phyloP scores from a whole-genome alignment of 2,329 filamentous ascomycete genomes.

The Myrmaecium sp. region DNA sequence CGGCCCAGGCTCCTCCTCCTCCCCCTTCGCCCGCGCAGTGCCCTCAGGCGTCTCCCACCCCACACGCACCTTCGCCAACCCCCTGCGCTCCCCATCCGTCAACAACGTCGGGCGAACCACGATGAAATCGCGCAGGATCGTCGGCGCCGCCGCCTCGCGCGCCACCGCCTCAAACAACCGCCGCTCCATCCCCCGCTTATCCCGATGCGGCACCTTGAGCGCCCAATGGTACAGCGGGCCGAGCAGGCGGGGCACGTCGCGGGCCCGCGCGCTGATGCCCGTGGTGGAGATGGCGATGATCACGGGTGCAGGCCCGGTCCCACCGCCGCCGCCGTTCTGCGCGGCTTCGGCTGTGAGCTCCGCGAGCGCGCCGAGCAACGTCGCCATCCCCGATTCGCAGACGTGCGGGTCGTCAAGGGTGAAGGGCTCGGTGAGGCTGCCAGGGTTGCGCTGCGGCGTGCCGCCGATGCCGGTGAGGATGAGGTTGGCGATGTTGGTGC shows the following conservation, averaged over 20 bases:
- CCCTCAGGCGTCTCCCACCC: conserved; percentile 15
- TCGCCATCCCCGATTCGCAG: conserved; percentile 15
- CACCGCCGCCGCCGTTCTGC: conserved; percentile 2
- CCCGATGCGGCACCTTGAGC: conserved; percentile 20
- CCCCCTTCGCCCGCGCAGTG: conserved; percentile 2
- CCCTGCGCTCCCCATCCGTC: conserved; percentile 13
- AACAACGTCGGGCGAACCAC: conserved; percentile 22
- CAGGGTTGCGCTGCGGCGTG: conserved; percentile 11
- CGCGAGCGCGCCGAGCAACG: conserved; percentile 15
- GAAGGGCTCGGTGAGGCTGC: conserved; percentile 11
- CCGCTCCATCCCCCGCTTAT: conserved; percentile 22
- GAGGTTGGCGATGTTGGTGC: conserved; percentile 19
- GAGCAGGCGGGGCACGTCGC: conserved; percentile 20
- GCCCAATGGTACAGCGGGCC: conserved; percentile 19
- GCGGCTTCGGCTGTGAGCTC: conserved; percentile 6
- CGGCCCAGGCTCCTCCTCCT: conserved; percentile 13
- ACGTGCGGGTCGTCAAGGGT: conserved; percentile 16
- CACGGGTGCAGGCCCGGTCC: conserved; percentile 6
- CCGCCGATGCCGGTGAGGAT: conserved; percentile 33
- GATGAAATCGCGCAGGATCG: conserved; percentile 13
- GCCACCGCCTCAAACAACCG: conserved; percentile 11
- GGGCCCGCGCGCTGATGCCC: conserved; percentile 14
- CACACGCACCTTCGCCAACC: conserved; percentile 13
- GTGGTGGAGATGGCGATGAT: conserved; percentile 22
- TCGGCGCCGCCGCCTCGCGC: conserved; percentile 6